Percentiles rank a stretch among this genome's conserved stretches.
Evolutionary conservation across 2,329 filamentous ascomycete genomes (phyloP).

Genomic region (Colletotrichum simmondsii): DNA sequence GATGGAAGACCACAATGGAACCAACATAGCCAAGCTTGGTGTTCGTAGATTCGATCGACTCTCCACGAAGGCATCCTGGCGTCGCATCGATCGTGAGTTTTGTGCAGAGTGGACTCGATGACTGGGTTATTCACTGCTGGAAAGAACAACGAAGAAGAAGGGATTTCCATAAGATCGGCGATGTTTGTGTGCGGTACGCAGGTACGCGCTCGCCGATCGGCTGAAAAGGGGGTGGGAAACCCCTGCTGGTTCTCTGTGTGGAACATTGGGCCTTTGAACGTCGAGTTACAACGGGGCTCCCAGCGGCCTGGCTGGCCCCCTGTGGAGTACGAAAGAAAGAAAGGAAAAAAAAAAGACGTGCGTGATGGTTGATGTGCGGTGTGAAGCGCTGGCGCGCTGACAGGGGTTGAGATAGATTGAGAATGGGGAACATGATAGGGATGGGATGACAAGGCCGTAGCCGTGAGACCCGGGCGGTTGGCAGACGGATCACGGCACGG

Average conservation of each 20-base stretch:
- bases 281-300: conserved; percentile 4
- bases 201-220: conserved; percentile 12
- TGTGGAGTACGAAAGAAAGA: background rate
- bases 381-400: conserved; percentile 22
- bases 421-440: background rate
- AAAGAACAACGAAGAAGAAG: background rate
- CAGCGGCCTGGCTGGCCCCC: conserved; percentile 8
- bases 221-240: conserved; percentile 7
- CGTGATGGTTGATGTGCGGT: conserved; percentile 23
- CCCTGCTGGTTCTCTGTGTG: conserved; percentile 5
- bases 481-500: conserved; percentile 10
- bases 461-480: conserved; percentile 14
- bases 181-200: background rate
- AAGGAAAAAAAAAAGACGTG: background rate
- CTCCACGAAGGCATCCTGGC: conserved; percentile 22
- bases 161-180: conserved; percentile 27
- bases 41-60: conserved; percentile 11
- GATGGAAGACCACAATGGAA: background rate
- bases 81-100: conserved; percentile 7
- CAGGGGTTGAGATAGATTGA: conserved; percentile 17
- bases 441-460: conserved; percentile 13
- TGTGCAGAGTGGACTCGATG: background rate
- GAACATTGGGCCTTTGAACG: background rate
- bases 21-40: conserved; percentile 21
- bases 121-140: background rate